Base-by-base conservation (phyloP, 2,329 filamentous ascomycete genomes). In the Apiospora hydei region DNA sequence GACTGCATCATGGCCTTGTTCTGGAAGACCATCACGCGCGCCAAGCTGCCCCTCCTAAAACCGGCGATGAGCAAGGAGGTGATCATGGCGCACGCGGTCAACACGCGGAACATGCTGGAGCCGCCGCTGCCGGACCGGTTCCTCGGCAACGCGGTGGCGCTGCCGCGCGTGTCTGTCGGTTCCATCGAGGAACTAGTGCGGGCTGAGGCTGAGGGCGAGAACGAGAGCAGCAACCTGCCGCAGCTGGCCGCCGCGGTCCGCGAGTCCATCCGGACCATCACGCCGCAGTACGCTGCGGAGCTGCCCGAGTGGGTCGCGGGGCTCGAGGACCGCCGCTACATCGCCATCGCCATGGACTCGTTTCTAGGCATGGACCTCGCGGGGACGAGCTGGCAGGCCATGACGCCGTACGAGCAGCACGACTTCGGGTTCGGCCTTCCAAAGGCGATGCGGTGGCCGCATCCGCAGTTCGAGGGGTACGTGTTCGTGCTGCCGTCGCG, bases 341-440 rank as follows among this genome's bases (percentile, higher is more conserved):
- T 78, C 67, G 72, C 73, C 64, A 68, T 79, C 13, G 69, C 71
- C 46, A 71, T 78, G 64, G 67, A 73, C 49, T 77, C 74, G 21
- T 78, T 80, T 51, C 66, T 79, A 10, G 77, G 77, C 26, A 70
- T 78, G 64, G 78, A 78, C 72, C 72, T 78, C 11, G 76, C 72
- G 67, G 77, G 72, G 21, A 76, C 77, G 21, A 76, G 74, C 72
- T 80, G 78, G 78, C 75, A 76, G 68, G 69, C 34, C 10, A 78
- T 78, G 76, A 76, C 70, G n/a, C 64, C 73, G 4, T 79, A 79
- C 51, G 51, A 72, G 67, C 71, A 70, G 49, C 77, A 79, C 70
- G 77, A 81, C 70, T 81, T 80, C 69, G 79, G 79, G 2, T 81
- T 81, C 67, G 79, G 79, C 5, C 18, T 71, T 57, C 78, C 76